Evolutionary conservation across 2,329 filamentous ascomycete genomes (phyloP), one percentile per base, ranked within the genome.

Genomic region (Emergomyces africanus): DNA sequence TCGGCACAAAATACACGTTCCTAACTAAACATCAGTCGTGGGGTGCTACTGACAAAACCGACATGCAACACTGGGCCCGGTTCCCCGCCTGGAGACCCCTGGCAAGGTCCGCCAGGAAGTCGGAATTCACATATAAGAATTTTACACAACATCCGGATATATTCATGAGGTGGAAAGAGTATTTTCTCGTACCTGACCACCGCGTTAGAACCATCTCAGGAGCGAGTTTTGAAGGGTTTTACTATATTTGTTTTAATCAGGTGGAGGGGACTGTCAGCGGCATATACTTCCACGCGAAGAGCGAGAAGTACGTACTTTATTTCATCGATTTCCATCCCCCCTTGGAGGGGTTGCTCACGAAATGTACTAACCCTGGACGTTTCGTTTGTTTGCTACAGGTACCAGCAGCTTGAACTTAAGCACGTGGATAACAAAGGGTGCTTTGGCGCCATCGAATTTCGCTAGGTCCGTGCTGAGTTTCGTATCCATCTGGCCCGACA

Each of bases 81-180:
- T 97, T 99, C 71, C 82, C 83, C 1, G 87, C 90, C 9, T 97
- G 95, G 79, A 83, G 87, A 58, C 90, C 89, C 1, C 84, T 92
- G 60, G 83, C 78, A 55, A 84, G 77, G 78, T 84, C 81, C 59
- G 81, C 81, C 6, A 83, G 81, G 66, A 76, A 77, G 57, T 74
- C 79, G 30, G 81, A 81, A 65, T 83, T 81, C 66, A 82, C 78
- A 63, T 81, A 77, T 77, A 85, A 77, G 64, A 87, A 95, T 66
- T 83, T 87, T 65, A 82, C 84, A 54, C 88, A 95, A 69, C 81
- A 85, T 63, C 91, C 96, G 66, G 86, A 95, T 71, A 86, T 99
- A 37, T 99, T 96, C 69, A 99, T 99, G 94, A 85, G 94, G 61
- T 99, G 94, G 94, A 99, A 99, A 74, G 94, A 99, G 70, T 90